These are phyloP conservation scores for Orychophragmus violaceus DNA, from an alignment of 345 rosid species.

Conservation along the genomic window DNA sequence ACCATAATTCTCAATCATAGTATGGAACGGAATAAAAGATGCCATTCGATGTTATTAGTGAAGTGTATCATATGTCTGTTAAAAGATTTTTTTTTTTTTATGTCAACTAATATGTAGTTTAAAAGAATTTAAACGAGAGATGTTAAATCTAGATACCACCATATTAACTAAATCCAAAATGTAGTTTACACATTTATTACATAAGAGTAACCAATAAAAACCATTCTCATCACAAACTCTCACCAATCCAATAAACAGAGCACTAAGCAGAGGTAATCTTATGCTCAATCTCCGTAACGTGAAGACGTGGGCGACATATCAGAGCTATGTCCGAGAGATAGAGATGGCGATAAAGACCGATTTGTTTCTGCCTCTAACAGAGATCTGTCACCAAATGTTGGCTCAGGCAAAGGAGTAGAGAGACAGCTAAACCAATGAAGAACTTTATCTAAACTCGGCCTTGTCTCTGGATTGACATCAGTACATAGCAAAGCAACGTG, in stretches of 20 bases:
- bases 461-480: slow-evolving; percentile 8
- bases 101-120: neutral
- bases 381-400: neutral
- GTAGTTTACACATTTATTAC: neutral
- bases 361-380: slow-evolving; percentile 4
- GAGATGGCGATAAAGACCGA: neutral
- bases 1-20: too few relatives aligned
- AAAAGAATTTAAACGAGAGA: neutral
- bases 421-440: slow-evolving; percentile 23
- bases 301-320: neutral
- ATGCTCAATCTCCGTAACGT: neutral
- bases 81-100: neutral
- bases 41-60: too few relatives aligned
- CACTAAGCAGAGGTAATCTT: neutral
- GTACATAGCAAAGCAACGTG: slow-evolving; percentile 22
- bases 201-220: neutral
- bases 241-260: neutral
- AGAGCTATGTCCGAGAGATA: neutral
- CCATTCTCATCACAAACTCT: neutral
- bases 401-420: slow-evolving; percentile 10
- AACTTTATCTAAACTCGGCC: slow-evolving; percentile 14
- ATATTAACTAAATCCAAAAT: neutral
- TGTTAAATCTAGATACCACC: too few relatives aligned
- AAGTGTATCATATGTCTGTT: neutral
- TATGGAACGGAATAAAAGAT: too few relatives aligned